phyloP scores from a whole-genome alignment of 257 asterid species.

The Solanum tarijense region DNA sequence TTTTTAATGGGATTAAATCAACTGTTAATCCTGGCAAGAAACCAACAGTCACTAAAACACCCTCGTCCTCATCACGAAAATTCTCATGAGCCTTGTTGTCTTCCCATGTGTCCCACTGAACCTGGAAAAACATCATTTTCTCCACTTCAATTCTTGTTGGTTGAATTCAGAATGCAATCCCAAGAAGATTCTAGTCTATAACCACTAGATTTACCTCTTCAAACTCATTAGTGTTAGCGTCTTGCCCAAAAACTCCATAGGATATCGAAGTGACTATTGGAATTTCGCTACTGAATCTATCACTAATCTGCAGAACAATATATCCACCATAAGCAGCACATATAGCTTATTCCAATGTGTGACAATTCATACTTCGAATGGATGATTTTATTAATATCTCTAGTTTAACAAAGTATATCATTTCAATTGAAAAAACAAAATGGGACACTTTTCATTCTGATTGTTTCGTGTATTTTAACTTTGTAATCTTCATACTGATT shows the following conservation, averaged over 20 bases:
- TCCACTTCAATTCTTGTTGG: not conserved
- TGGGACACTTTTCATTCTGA: not conserved
- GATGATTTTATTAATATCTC: not conserved
- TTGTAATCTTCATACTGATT: not conserved
- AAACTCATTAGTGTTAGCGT: constrained; percentile 40
- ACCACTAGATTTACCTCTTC: constrained; percentile 41
- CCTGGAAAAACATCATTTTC: constrained; percentile 27
- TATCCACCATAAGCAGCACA: not conserved
- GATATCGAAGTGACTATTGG: constrained; percentile 49
- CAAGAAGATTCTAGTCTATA: not conserved
- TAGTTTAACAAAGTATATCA: not conserved
- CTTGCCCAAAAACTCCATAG: constrained; percentile 62
- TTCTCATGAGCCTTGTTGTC: constrained; percentile 19
- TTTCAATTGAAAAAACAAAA: not conserved
- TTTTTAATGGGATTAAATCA: constrained; percentile 36
- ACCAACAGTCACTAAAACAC: constrained; percentile 63
- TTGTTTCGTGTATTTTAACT: not conserved
- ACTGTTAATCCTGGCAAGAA: constrained; percentile 61
- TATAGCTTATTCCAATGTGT: not conserved
- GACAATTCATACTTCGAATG: not conserved
- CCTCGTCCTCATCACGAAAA: constrained; percentile 16
- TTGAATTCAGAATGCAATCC: not conserved
- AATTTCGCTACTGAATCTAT: constrained; percentile 37
- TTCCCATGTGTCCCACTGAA: constrained; percentile 52
- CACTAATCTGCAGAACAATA: constrained; percentile 40